A percentile compares a stretch with the other conserved stretches of the same genome.
phyloP scores from a whole-genome alignment of 805 yeast species.

The Sugiyamaella lignohabitans region DNA sequence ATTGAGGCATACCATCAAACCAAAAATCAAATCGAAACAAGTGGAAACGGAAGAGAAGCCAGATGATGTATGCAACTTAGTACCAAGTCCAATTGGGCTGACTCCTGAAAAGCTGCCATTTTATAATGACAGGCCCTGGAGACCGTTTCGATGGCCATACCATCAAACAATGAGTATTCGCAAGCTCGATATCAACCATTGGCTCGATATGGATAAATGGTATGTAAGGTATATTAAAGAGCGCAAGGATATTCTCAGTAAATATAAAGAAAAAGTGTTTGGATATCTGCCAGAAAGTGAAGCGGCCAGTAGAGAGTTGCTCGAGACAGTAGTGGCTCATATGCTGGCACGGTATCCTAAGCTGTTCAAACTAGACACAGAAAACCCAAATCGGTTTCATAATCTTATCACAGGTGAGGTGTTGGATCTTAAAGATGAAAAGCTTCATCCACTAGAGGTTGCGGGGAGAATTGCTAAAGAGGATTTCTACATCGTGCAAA shows the following conservation, averaged over 20 bases:
- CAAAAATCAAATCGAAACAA: no score
- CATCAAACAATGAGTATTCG: constrained; percentile 74
- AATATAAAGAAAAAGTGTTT: constrained; percentile 54
- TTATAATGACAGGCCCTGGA: constrained; percentile 73
- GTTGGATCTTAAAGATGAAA: constrained; percentile 55
- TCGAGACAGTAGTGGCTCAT: constrained; percentile 57
- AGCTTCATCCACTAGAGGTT: constrained; percentile 56
- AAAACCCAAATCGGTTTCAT: no score
- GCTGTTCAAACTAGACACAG: constrained; percentile 44
- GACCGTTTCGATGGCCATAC: constrained; percentile 76
- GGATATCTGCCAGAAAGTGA: constrained; percentile 64
- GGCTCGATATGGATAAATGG: constrained; percentile 77
- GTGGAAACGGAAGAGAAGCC: no score
- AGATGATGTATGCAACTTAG: constrained; percentile 2
- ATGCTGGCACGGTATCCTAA: constrained; percentile 58
- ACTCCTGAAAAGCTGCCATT: constrained; percentile 61
- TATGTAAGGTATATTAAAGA: constrained; percentile 61
- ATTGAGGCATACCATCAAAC: no score
- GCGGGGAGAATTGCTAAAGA: constrained; percentile 69
- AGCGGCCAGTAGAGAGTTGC: constrained; percentile 50
- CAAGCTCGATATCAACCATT: constrained; percentile 64
- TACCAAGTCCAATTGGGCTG: constrained; percentile 28
- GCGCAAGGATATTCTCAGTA: constrained; percentile 50
- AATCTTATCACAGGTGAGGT: constrained; percentile 59
- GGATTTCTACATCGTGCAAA: constrained; percentile 60